phyloP scores from a whole-genome alignment of 768 basidiomycete genomes.

The Lactifluus rugatus region DNA sequence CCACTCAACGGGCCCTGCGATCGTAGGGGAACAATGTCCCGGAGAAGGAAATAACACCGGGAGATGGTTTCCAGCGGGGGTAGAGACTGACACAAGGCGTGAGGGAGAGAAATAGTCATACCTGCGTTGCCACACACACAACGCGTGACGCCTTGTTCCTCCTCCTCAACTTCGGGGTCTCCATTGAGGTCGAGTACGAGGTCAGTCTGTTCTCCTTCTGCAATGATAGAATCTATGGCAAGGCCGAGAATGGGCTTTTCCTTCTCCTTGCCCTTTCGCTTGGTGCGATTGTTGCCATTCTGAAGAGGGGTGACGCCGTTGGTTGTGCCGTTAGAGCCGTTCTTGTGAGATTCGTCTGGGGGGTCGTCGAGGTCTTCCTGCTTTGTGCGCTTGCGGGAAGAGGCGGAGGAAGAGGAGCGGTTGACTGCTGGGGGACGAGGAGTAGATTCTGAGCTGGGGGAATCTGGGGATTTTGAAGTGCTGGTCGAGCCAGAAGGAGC shows the following conservation, averaged over 20 bases:
- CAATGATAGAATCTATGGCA: slow-evolving; percentile 24
- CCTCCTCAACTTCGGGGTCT: slow-evolving; percentile 37
- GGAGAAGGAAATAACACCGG: background rate
- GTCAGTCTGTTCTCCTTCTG: slow-evolving; percentile 24
- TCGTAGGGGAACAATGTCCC: slow-evolving; percentile 3
- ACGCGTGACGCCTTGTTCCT: slow-evolving; percentile 59
- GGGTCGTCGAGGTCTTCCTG: slow-evolving; percentile 64
- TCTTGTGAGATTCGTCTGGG: slow-evolving; percentile 45
- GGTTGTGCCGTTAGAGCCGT: slow-evolving; percentile 26
- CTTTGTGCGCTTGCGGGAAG: slow-evolving; percentile 47
- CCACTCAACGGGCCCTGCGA: background rate
- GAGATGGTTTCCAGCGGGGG: background rate
- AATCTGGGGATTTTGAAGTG: slow-evolving; percentile 67
- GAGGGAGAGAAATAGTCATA: slow-evolving; percentile 30
- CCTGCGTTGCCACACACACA: slow-evolving; percentile 80
- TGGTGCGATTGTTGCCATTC: slow-evolving; percentile 35
- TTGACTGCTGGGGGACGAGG: slow-evolving; percentile 25
- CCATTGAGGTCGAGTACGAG: slow-evolving; percentile 27
- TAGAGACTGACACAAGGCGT: slow-evolving; percentile 5
- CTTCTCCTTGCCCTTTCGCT: slow-evolving; percentile 60
- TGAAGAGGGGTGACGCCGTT: slow-evolving; percentile 20
- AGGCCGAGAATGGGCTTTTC: slow-evolving; percentile 30
- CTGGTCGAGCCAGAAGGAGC: slow-evolving; percentile 56
- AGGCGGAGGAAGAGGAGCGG: slow-evolving; percentile 23
- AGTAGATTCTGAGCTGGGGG: slow-evolving; percentile 40